These are phyloP conservation scores for Tylopilus plumbeoviolaceoides DNA, from an alignment of 768 basidiomycete genomes.

Conservation along the genomic window DNA sequence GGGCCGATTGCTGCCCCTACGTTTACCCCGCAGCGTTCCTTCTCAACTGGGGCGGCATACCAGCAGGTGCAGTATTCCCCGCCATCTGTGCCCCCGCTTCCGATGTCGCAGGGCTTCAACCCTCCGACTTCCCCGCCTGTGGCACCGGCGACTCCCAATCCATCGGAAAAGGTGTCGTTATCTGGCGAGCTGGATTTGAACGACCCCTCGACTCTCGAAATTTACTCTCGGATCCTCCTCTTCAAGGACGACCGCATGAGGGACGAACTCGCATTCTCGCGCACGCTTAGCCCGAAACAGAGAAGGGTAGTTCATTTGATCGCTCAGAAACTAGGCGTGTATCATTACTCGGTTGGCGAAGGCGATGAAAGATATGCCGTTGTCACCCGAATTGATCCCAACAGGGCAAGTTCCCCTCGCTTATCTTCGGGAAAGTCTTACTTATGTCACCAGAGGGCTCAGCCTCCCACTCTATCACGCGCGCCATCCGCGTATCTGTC, in stretches of 20 bases:
- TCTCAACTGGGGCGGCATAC: constrained; percentile 57
- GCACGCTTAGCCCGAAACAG: constrained; percentile 79
- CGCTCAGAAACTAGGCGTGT: constrained; percentile 94
- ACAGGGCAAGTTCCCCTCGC: constrained; percentile 52
- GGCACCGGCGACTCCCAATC: constrained; percentile 55
- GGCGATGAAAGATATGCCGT: constrained; percentile 93
- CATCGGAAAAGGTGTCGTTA: constrained; percentile 57
- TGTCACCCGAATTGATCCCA: constrained; percentile 85
- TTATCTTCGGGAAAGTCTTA: constrained; percentile 8
- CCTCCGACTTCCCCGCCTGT: constrained; percentile 50
- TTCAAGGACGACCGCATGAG: constrained; percentile 99
- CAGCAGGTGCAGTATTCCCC: constrained; percentile 68
- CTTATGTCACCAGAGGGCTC: constrained; percentile 35
- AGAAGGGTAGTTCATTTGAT: constrained; percentile 92
- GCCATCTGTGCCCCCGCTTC: constrained; percentile 40
- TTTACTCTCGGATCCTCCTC: constrained; percentile 91
- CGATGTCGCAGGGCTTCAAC: constrained; percentile 39
- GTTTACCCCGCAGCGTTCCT: constrained; percentile 72
- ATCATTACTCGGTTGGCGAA: constrained; percentile 90
- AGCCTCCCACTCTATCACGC: constrained; percentile 64
- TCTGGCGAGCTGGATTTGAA: constrained; percentile 87
- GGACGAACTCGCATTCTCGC: constrained; percentile 95
- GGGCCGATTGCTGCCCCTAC: constrained; percentile 51
- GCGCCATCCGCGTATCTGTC: constrained; percentile 79
- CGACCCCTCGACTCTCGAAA: constrained; percentile 92